Conservation (phyloP, 225 moss, liverwort and hornwort genomes). For the Bryoerythrophyllum caledonicum region DNA sequence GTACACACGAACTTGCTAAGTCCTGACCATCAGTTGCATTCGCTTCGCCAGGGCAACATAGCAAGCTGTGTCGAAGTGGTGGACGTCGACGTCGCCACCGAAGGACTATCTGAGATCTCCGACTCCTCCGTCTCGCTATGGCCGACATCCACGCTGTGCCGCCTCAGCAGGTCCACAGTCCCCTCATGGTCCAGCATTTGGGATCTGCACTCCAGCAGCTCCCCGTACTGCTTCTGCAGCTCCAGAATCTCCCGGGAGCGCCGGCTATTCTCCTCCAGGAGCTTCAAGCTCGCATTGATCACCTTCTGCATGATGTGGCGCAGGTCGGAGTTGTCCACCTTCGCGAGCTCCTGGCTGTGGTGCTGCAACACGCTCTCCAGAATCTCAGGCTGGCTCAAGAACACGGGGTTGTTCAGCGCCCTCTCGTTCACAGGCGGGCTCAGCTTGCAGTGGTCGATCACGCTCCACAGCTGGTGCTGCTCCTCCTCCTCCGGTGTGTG, state of each 20-base stretch:
- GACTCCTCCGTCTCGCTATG: conserved; percentile 71
- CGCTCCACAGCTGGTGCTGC: conserved; percentile 77
- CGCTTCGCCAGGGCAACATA: conserved; percentile 29
- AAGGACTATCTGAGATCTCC: conserved; percentile 64
- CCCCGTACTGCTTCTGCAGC: conserved; percentile 85
- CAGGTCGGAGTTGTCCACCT: conserved; percentile 74
- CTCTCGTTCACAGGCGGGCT: conserved; percentile 67
- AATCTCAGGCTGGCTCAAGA: conserved; percentile 87
- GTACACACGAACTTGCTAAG: neutral
- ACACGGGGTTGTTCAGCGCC: conserved; percentile 73
- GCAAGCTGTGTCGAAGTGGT: conserved; percentile 20
- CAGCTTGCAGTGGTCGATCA: conserved; percentile 81
- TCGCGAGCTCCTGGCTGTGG: conserved; percentile 85
- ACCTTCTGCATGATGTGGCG: conserved; percentile 93
- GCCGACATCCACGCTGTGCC: conserved; percentile 31
- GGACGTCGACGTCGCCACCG: conserved; percentile 37
- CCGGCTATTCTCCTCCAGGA: conserved; percentile 85
- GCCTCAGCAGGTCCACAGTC: conserved; percentile 60
- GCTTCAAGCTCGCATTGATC: conserved; percentile 89
- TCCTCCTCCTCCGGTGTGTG: conserved; percentile 43
- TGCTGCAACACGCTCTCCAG: conserved; percentile 91
- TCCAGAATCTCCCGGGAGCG: conserved; percentile 83
- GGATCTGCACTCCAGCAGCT: conserved; percentile 69
- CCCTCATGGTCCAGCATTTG: conserved; percentile 71
- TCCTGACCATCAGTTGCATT: conserved; percentile 7